phyloP scores from a whole-genome alignment of 2,329 filamentous ascomycete species.

The Cladophialophora chaetospira region DNA sequence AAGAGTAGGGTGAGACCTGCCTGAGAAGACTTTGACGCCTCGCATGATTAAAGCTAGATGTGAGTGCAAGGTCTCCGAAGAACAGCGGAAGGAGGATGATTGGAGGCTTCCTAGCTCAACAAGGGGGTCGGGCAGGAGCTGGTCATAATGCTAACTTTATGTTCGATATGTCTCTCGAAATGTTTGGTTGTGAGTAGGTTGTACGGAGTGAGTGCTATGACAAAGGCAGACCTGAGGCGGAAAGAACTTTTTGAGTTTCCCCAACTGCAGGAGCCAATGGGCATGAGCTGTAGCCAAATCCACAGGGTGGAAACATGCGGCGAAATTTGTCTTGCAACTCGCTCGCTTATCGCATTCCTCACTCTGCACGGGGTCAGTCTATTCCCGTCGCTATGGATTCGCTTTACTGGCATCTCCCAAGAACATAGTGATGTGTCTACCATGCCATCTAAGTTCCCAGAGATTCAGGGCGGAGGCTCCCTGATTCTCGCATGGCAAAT shows the following conservation, averaged over 20 bases:
- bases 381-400: background rate
- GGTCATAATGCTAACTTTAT: too few species aligned
- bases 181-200: background rate
- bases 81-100: background rate
- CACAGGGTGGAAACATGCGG: too few species aligned
- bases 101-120: background rate
- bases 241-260: constrained; percentile 1
- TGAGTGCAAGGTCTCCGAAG: background rate
- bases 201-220: background rate
- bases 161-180: background rate
- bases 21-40: constrained; percentile 68
- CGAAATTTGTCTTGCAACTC: background rate
- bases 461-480: constrained; percentile 86
- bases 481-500: constrained; percentile 96
- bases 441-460: constrained; percentile 65
- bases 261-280: background rate
- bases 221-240: background rate
- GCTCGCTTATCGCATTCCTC: background rate
- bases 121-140: too few species aligned
- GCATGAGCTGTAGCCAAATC: background rate
- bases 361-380: too few species aligned
- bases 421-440: constrained; percentile 25
- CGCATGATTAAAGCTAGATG: constrained; percentile 53
- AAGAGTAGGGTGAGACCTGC: constrained; percentile 65
- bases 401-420: constrained; percentile 16